Conservation (phyloP, 2,329 filamentous ascomycete species). For the Penicillium italicum region DNA sequence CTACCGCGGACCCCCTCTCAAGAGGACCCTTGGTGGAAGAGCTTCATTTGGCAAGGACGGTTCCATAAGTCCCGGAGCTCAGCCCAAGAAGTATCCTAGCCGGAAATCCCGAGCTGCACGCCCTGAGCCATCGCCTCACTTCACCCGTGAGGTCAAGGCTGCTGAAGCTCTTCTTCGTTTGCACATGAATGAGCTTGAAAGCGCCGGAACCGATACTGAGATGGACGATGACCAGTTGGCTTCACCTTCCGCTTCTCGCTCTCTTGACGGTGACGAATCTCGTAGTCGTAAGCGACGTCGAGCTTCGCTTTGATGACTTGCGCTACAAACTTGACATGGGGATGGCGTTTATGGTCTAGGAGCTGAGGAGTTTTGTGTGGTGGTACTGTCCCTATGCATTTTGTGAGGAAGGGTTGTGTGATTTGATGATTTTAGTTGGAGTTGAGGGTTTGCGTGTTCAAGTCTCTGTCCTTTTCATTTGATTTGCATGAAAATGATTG, state of each 20-base stretch:
- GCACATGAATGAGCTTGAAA: slow-evolving; percentile 31
- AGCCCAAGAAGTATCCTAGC: slow-evolving; percentile 8
- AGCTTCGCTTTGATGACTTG: slow-evolving; percentile 12
- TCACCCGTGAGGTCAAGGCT: slow-evolving; percentile 35
- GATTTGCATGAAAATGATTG: neutral
- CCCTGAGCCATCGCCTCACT: slow-evolving; percentile 7
- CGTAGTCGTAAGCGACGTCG: slow-evolving; percentile 13
- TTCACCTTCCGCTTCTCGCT: neutral
- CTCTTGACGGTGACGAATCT: neutral
- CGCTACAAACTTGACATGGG: neutral
- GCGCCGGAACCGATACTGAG: slow-evolving; percentile 13
- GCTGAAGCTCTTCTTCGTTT: slow-evolving; percentile 38
- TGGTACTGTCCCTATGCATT: neutral
- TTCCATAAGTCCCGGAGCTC: neutral
- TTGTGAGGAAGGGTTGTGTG: neutral
- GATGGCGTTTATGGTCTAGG: neutral
- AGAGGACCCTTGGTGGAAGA: neutral
- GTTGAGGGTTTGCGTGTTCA: neutral
- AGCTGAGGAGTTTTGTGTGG: neutral
- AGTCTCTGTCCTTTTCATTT: neutral
- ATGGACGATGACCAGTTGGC: neutral
- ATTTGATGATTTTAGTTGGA: neutral
- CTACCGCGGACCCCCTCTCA: slow-evolving; percentile 6
- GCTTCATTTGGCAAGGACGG: neutral
- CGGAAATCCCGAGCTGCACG: slow-evolving; percentile 5